Percentiles rank a stretch among this genome's conserved stretches.
These are phyloP conservation scores for Silene conica DNA, from an alignment of 148 eudicot genomes.

Conservation along the genomic window DNA sequence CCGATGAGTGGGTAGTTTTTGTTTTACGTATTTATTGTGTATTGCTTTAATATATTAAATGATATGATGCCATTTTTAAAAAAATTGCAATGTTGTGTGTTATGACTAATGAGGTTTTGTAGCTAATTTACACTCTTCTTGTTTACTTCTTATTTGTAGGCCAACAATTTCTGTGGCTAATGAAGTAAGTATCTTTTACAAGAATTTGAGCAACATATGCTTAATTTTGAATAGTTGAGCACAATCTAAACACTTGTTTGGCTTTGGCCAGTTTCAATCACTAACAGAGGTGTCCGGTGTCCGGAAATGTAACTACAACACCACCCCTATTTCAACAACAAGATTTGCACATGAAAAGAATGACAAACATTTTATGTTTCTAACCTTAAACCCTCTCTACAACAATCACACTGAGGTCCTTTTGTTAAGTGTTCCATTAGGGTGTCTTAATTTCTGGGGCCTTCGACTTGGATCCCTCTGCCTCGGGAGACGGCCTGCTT, in stretches of 20 bases:
- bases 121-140: too few species aligned
- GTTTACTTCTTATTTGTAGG: too few species aligned
- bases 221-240: not conserved
- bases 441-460: constrained; percentile 37
- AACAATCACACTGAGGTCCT: constrained; percentile 20
- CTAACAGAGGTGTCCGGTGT: not conserved
- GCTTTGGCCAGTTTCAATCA: constrained; percentile 10
- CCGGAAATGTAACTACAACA: constrained; percentile 19
- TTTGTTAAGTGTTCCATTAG: constrained; percentile 14
- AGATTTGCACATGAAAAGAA: constrained; percentile 17
- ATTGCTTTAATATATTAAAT: too few species aligned
- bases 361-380: constrained; percentile 9
- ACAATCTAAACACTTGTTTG: not conserved
- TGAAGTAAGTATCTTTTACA: not conserved
- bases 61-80: too few species aligned
- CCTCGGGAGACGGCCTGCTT: constrained; percentile 46
- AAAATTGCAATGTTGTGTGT: too few species aligned
- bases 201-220: not conserved
- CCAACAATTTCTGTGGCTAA: too few species aligned
- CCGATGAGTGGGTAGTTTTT: too few species aligned
- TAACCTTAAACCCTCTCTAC: constrained; percentile 14
- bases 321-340: constrained; percentile 9
- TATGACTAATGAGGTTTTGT: too few species aligned
- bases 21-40: too few species aligned
- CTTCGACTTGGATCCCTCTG: constrained; percentile 42